Percentiles rank a stretch among this genome's conserved stretches.
Conservation (phyloP, 345 rosid species). For the Euphorbia peplus region DNA sequence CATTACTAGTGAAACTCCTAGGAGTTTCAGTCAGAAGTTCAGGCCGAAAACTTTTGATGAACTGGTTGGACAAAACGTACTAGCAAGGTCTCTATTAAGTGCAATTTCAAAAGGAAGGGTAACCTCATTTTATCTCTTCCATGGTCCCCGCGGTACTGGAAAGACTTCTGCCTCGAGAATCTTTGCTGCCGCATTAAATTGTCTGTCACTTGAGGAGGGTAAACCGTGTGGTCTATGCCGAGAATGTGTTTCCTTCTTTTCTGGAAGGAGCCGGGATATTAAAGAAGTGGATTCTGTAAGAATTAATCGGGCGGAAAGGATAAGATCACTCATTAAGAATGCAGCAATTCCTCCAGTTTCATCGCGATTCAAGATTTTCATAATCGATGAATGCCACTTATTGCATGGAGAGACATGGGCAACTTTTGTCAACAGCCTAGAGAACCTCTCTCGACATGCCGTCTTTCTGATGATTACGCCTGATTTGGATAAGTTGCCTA, state of each 20-base stretch:
- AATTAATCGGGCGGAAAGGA: conserved; percentile 53
- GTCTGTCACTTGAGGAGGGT: conserved; percentile 62
- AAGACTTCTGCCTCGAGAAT: conserved; percentile 87
- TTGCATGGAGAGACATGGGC: conserved; percentile 76
- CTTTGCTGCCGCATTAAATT: conserved; percentile 89
- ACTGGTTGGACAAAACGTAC: conserved; percentile 81
- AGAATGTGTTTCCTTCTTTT: conserved; percentile 64
- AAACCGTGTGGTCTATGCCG: conserved; percentile 89
- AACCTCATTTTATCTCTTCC: conserved; percentile 72
- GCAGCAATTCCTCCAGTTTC: conserved; percentile 65
- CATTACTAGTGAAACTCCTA: conserved; percentile 38
- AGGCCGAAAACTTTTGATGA: conserved; percentile 75
- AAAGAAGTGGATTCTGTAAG: conserved; percentile 71
- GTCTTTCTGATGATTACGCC: conserved; percentile 82
- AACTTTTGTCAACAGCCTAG: conserved; percentile 58
- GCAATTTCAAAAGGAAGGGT: conserved; percentile 72
- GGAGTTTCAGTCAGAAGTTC: conserved; percentile 73
- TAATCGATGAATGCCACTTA: conserved; percentile 87
- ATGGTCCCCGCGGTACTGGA: conserved; percentile 94
- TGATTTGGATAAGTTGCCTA: conserved; percentile 74
- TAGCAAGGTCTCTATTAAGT: conserved; percentile 67
- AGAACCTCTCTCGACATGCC: conserved; percentile 56
- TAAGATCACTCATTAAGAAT: conserved; percentile 61
- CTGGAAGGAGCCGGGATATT: conserved; percentile 66
- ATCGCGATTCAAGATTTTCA: conserved; percentile 71